Evolutionary conservation across 1,139 yeast species (phyloP).

Genomic region (Yamadazyma songkhlaensis): DNA sequence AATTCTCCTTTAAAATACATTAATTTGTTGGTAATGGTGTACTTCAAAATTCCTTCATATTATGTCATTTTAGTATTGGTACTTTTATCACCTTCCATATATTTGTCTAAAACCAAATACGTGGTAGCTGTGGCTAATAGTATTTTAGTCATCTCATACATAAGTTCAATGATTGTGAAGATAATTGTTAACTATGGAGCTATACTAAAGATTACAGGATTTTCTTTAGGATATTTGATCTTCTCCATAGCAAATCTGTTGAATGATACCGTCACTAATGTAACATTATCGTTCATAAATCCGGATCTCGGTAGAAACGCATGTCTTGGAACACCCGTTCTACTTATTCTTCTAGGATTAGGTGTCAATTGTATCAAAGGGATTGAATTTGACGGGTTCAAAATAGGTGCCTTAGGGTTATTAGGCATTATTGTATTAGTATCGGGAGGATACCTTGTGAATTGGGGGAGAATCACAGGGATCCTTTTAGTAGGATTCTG

Average conservation of each 20-base stretch:
- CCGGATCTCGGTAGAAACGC: slow-evolving; percentile 40
- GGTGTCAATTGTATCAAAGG: slow-evolving; percentile 28
- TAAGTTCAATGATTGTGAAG: slow-evolving; percentile 27
- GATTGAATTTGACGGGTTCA: slow-evolving; percentile 21
- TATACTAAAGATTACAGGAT: slow-evolving; percentile 36
- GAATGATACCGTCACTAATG: slow-evolving; percentile 41
- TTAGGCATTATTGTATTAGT: slow-evolving; percentile 12
- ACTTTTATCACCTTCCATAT: neutral
- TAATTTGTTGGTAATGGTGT: neutral
- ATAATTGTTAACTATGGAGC: slow-evolving; percentile 38
- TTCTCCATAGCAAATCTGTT: slow-evolving; percentile 41
- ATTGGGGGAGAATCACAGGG: slow-evolving; percentile 34
- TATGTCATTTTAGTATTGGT: neutral
- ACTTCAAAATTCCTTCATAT: slow-evolving; percentile 2
- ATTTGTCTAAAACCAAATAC: slow-evolving; percentile 13
- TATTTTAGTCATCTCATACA: slow-evolving; percentile 25
- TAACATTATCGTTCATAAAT: slow-evolving; percentile 33
- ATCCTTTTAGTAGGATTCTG: slow-evolving; percentile 20
- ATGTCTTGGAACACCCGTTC: slow-evolving; percentile 42
- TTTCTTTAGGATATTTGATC: slow-evolving; percentile 37
- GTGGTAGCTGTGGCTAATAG: slow-evolving; percentile 26
- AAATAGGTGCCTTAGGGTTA: slow-evolving; percentile 25
- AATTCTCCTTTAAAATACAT: neutral
- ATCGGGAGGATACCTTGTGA: slow-evolving; percentile 27
- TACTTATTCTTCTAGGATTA: slow-evolving; percentile 36